Evolutionary conservation across 83 land plant genomes (phyloP), one percentile per base, ranked within the genome.

Genomic region (Picea abies): DNA sequence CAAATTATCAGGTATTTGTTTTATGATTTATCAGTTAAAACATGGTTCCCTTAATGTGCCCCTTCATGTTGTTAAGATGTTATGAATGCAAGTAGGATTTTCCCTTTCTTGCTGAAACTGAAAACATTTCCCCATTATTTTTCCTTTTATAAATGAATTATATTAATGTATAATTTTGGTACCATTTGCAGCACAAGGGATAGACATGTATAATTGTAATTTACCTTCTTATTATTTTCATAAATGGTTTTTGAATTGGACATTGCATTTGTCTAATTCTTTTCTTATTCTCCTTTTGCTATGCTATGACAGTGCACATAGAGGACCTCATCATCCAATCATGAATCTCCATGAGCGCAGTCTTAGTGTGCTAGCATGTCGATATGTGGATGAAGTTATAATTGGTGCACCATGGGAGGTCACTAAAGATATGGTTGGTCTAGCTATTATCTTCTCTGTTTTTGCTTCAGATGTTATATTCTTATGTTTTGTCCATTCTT

Each of bases 1-100:
- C 95, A 91, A 82, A 91, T 88, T 84, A 86, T 96, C 65, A 92
- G 98, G 98, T 96, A 83, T 61, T 60, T 83, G 7, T 39, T 9
- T 72, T 16, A 0, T 44, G 7, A 25, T 9, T 72, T 16, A 0
- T 44, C 47, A 9, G 56, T n/a, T 39, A 71, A 39, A 5, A 37
- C 56, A 20, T 19, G 22, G 41, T 73, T 72, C 15, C 58, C 47
- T 23, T 7, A 72, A 41, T 52, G 56, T 12, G 10, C 56, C 26
- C 58, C 22, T 73, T 3, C 1, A 69, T 5, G 44, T 35, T 17
- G 4, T 16, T 25, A 2, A 2, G 11, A n/a, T 73, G n/a, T 73
- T 73, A 37, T 5, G 73, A 20, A 7, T 39, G 58, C 17, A 73
- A 73, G 12, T 26, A 44, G 56, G 19, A 73, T 47, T 72, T 44